These are phyloP conservation scores for Podospora tetraspora DNA, from an alignment of 495 filamentous ascomycete genomes.

Conservation along the genomic window DNA sequence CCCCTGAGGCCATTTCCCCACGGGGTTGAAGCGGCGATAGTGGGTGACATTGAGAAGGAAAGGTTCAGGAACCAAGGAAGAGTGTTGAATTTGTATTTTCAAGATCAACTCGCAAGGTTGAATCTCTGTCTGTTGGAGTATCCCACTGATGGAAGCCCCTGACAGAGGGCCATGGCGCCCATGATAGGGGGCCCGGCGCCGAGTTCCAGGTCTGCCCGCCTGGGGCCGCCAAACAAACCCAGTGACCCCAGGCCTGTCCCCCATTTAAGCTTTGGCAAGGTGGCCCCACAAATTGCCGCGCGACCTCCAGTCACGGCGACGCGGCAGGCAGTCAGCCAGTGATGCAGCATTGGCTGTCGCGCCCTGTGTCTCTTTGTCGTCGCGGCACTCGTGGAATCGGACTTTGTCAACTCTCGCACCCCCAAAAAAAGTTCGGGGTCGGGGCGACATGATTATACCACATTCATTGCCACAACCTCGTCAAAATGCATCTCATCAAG, in stretches of 20 bases:
- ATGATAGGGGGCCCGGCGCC: not conserved
- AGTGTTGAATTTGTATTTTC: no score
- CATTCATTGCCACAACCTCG: slow-evolving; percentile 16
- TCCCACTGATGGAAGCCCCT: not conserved
- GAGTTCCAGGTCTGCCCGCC: not conserved
- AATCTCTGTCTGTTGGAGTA: not conserved
- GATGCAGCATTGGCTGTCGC: slow-evolving; percentile 16
- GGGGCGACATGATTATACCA: slow-evolving; percentile 27
- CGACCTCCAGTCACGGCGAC: not conserved
- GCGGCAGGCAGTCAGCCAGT: not conserved
- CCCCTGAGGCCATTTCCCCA: no score
- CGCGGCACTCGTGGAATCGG: not conserved
- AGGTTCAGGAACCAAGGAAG: no score
- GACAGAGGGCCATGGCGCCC: not conserved
- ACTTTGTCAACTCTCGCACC: slow-evolving; percentile 8
- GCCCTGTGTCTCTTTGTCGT: not conserved
- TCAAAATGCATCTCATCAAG: slow-evolving; percentile 78
- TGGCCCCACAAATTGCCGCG: not conserved
- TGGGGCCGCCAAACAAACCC: not conserved
- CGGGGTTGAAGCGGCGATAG: no score
- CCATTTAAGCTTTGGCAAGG: not conserved
- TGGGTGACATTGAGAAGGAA: no score
- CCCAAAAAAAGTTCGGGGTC: slow-evolving; percentile 4
- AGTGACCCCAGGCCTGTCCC: not conserved
- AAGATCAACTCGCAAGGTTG: no score